Percentiles rank a stretch among this genome's conserved stretches.
Evolutionary conservation across 768 basidiomycete species (phyloP).

Genomic region (Jaapia argillacea): DNA sequence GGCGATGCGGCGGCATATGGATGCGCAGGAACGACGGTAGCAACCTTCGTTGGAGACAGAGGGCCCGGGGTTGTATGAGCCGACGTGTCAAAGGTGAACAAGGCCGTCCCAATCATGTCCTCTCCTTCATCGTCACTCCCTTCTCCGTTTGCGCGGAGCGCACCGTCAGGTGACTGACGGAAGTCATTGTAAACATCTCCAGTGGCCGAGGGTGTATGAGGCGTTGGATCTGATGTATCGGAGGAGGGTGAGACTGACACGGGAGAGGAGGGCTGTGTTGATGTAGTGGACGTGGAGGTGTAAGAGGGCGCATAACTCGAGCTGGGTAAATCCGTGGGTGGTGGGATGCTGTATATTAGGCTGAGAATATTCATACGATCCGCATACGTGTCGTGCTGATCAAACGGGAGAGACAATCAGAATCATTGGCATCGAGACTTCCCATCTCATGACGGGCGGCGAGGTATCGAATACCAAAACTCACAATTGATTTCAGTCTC

Average conservation of each 20-base stretch:
- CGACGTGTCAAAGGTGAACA: slow-evolving; percentile 28
- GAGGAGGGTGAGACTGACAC: slow-evolving; percentile 40
- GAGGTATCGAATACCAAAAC: slow-evolving; percentile 30
- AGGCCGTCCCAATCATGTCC: slow-evolving; percentile 36
- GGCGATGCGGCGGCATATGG: slow-evolving; percentile 14
- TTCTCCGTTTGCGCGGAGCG: slow-evolving; percentile 3
- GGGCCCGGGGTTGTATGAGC: background rate
- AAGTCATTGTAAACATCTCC: slow-evolving; percentile 7
- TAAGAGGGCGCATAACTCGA: slow-evolving; percentile 36
- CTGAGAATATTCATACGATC: slow-evolving; percentile 91
- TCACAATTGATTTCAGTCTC: slow-evolving; percentile 78
- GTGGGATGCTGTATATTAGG: slow-evolving; percentile 80
- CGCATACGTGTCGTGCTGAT: slow-evolving; percentile 88
- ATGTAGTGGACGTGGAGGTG: slow-evolving; percentile 31
- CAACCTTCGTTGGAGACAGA: background rate
- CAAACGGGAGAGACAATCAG: slow-evolving; percentile 7
- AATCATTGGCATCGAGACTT: background rate
- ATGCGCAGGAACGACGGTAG: slow-evolving; percentile 7
- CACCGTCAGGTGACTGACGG: too few relatives aligned
- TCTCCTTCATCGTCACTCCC: slow-evolving; percentile 20
- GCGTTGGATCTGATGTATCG: slow-evolving; percentile 32
- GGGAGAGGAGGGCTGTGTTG: slow-evolving; percentile 41
- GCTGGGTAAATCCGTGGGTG: slow-evolving; percentile 56
- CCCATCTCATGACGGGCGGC: too few relatives aligned
- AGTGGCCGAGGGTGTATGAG: slow-evolving; percentile 4